Evolutionary conservation across 805 yeast species (phyloP), one percentile per base, ranked within the genome.

Genomic region (Ogataea dorogensis): DNA sequence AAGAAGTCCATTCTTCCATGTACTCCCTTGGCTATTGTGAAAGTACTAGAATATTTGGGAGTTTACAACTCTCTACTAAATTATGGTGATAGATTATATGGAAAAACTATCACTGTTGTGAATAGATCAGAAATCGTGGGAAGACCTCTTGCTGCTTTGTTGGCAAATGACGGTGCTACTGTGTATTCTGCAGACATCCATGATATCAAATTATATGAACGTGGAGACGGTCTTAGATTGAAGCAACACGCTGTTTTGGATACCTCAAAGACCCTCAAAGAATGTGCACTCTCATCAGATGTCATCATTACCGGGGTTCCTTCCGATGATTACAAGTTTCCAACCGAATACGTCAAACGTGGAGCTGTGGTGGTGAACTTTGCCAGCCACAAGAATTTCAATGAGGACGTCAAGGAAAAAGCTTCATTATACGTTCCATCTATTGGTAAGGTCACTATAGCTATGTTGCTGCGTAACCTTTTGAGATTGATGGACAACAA

Each of bases 301-400:
- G 96, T 93, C 13, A 77, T 93, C 36, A 85, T 93, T 47, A 93
- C 98, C 2, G 98, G 98, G 35, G 98, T 93, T 6, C 98, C 98
- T 4, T 72, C 85, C 2, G 77, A 81, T 19, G 51, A 56, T 25
- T 93, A 91, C 67, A 88, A 87, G 64, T 88, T 91, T 63, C 96
- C 96, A 16, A 73, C 86, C 3, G 82, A 82, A 43, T 72, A 71
- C 47, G 78, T 91, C 38, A 77, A 80, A 53, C 78, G 87, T 48
- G 98, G 98, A 31, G 87, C 98, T 13, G 86, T 85, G 11, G 86
- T 87, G 53, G 79, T 93, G 42, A 93, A 93, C 63, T 91, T 91
- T 55, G 78, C 96, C 8, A 82, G 93, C 47, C 83, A 80, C 38
- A 86, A 86, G 71, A 93, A 93, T 66, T 93, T 93, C 59, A 70